phyloP scores from a whole-genome alignment of 164 flowering plant genomes.

The Cinnamomum chago region DNA sequence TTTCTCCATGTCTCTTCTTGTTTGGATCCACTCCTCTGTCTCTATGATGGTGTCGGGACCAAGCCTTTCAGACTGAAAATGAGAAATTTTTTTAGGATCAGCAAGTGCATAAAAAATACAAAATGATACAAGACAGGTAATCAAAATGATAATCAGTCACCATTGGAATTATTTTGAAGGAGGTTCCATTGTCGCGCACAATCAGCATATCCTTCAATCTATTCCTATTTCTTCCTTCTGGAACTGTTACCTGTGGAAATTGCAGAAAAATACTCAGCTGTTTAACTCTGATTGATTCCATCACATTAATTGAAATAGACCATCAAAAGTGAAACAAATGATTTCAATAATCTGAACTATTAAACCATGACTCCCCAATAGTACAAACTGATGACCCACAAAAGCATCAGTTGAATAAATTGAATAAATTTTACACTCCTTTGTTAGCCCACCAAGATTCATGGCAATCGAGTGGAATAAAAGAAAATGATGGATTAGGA shows the following conservation, averaged over 20 bases:
- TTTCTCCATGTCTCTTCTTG: slow-evolving; percentile 82
- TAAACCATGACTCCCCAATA: too few relatives aligned
- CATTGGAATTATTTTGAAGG: slow-evolving; percentile 72
- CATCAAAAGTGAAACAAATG: too few relatives aligned
- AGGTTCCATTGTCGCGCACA: slow-evolving; percentile 70
- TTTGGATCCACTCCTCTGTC: slow-evolving; percentile 80
- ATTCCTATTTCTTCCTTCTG: slow-evolving; percentile 75
- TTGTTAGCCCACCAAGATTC: too few relatives aligned
- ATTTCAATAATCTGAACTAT: too few relatives aligned
- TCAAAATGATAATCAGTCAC: slow-evolving; percentile 27
- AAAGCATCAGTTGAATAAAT: too few relatives aligned
- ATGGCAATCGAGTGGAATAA: too few relatives aligned
- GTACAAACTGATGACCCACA: too few relatives aligned
- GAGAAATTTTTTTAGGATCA: slow-evolving; percentile 4
- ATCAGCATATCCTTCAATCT: slow-evolving; percentile 75
- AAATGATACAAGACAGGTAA: not conserved
- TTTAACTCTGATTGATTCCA: too few relatives aligned
- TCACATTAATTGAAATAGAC: too few relatives aligned
- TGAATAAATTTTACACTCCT: too few relatives aligned
- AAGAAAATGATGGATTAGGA: too few relatives aligned
- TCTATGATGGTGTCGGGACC: slow-evolving; percentile 77
- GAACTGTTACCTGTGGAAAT: slow-evolving; percentile 62
- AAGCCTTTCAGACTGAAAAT: slow-evolving; percentile 60
- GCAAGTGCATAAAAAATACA: not conserved
- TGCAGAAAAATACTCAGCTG: not conserved